Conservation (phyloP, 306 rosid species). For the Vachellia collinsii region DNA sequence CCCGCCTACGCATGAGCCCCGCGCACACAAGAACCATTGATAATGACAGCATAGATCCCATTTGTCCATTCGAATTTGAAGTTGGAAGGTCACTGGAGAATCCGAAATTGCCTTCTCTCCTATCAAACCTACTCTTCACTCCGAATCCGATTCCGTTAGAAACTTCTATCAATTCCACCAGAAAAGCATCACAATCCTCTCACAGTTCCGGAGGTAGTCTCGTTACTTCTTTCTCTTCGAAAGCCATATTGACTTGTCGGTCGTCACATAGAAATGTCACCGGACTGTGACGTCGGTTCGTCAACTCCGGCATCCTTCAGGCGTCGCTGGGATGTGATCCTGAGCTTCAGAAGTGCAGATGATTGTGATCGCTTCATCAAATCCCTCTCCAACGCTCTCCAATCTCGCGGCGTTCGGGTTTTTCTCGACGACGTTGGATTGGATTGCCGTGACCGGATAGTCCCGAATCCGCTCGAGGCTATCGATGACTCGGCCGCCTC, state of each 20-base stretch:
- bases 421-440: conserved; percentile 48
- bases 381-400: conserved; percentile 35
- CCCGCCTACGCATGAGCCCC: no score
- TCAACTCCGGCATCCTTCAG: conserved; percentile 31
- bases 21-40: no score
- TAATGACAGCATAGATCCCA: no score
- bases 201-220: neutral
- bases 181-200: neutral
- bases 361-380: conserved; percentile 33
- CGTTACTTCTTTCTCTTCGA: neutral
- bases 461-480: conserved; percentile 41
- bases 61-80: no score
- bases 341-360: conserved; percentile 51
- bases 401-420: conserved; percentile 34
- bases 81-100: neutral
- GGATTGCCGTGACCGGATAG: conserved; percentile 44
- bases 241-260: neutral
- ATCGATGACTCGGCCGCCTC: conserved; percentile 57
- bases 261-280: neutral
- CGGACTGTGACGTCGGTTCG: neutral
- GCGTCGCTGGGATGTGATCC: conserved; percentile 52
- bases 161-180: neutral
- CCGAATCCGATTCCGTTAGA: neutral
- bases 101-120: neutral
- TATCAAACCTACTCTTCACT: neutral